Evolutionary conservation across 768 basidiomycete genomes (phyloP), one percentile per base, ranked within the genome.

Genomic region (Suillus ampliporus): DNA sequence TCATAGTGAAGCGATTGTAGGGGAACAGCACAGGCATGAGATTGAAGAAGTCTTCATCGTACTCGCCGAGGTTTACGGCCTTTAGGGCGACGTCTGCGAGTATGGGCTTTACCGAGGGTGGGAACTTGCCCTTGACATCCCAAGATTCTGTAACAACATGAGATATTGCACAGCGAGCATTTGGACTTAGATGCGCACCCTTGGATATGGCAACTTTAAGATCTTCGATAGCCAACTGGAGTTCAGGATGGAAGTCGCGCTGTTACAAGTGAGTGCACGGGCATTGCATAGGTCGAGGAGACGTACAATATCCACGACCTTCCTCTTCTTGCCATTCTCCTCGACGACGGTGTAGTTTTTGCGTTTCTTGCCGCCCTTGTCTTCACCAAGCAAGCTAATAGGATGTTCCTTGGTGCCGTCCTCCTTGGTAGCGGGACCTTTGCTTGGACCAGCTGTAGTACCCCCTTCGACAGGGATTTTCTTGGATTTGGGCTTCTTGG

Each of bases 1-100:
- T 91, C 89, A 98, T 95, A 0, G 94, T 97, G 73, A 92, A 99
- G 66, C 90, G 89, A 78, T 99, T 99, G 72, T 98, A 99, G 0
- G 95, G 94, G 69, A 99, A 95, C 43, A 97, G 74, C 26, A 77
- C 82, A 0, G 96, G 94, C 87, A 98, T 91, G 21, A 90, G 80
- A 68, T 87, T 89, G 78, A 97, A 98, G 74, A 97, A 97, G 68
- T 91, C 86, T 19, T 97, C 95, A 64, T 94, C 91, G 76, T 97
- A 97, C 72, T 96, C 89, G 73, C 89, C 91, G n/a, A 92, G 82
- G 31, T 83, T 79, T 69, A 97, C 86, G 0, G 97, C 96, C 56
- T 88, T 83, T 43, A 92, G 71, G 0, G 95, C 93, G 44, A 93
- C 83, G 11, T 85, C 73, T n/a, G 81, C 79, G 4, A 99, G 83